Conservation (phyloP, 345 rosid species). For the Arabidopsis suecica region DNA sequence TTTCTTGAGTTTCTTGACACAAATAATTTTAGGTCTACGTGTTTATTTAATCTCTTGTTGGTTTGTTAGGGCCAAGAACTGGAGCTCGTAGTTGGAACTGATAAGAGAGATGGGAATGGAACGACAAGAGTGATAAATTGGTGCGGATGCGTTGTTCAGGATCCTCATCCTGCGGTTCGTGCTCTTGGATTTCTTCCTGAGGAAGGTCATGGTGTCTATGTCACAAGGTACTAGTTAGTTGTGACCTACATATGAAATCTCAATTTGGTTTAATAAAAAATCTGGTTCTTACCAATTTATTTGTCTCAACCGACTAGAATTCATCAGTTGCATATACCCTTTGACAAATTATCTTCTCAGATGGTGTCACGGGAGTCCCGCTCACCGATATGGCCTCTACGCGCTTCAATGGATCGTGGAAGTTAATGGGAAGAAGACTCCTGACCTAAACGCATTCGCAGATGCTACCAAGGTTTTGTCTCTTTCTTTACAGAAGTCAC, state of each 20-base stretch:
- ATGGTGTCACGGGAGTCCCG: slow-evolving; percentile 98
- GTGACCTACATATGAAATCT: slow-evolving; percentile 12
- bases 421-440: slow-evolving; percentile 84
- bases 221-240: slow-evolving; percentile 61
- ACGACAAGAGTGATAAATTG: slow-evolving; percentile 80
- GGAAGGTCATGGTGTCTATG: slow-evolving; percentile 97
- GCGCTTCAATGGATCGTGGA: slow-evolving; percentile 96
- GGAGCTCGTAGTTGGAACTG: slow-evolving; percentile 82
- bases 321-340: slow-evolving; percentile 10
- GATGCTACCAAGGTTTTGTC: slow-evolving; percentile 69
- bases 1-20: slow-evolving; percentile 12
- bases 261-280: slow-evolving; percentile 20
- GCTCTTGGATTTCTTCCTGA: slow-evolving; percentile 99
- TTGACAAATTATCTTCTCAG: slow-evolving; percentile 45
- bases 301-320: neutral
- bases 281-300: neutral
- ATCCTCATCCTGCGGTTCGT: slow-evolving; percentile 92
- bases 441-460: slow-evolving; percentile 78
- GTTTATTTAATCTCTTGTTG: slow-evolving; percentile 10
- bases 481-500: slow-evolving; percentile 23
- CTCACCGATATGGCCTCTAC: slow-evolving; percentile 77
- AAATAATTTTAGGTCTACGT: slow-evolving; percentile 6
- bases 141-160: slow-evolving; percentile 95
- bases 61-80: slow-evolving; percentile 74
- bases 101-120: slow-evolving; percentile 90